These are phyloP conservation scores for Xylaria sp. DNA, from an alignment of 2,329 filamentous ascomycete species.

Conservation along the genomic window DNA sequence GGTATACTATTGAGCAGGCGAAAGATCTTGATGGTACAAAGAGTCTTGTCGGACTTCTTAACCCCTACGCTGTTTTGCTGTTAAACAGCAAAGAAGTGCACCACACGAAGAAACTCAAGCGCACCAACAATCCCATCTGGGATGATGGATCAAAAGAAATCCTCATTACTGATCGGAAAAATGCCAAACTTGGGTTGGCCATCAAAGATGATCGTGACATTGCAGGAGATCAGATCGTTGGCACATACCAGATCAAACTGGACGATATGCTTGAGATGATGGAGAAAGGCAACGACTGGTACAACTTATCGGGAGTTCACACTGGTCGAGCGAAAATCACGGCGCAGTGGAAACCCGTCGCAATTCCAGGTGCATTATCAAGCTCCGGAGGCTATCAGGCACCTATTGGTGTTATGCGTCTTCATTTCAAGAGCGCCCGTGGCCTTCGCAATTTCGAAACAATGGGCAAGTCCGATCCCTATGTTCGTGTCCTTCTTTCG, in stretches of 20 bases:
- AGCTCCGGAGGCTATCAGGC: slow-evolving; percentile 90
- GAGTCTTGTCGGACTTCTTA: slow-evolving; percentile 90
- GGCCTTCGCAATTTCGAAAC: slow-evolving; percentile 93
- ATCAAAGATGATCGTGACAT: slow-evolving; percentile 97
- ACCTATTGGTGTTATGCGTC: slow-evolving; percentile 92
- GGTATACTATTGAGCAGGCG: slow-evolving; percentile 93
- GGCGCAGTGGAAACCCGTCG: slow-evolving; percentile 95
- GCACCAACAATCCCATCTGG: slow-evolving; percentile 98
- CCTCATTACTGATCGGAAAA: slow-evolving; percentile 92
- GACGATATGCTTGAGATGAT: slow-evolving; percentile 92
- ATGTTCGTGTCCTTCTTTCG: slow-evolving; percentile 87
- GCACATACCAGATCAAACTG: slow-evolving; percentile 94
- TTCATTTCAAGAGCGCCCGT: slow-evolving; percentile 87
- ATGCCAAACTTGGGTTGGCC: slow-evolving; percentile 87
- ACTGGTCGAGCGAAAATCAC: slow-evolving; percentile 89
- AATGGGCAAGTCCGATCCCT: slow-evolving; percentile 96
- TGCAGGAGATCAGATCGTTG: slow-evolving; percentile 82
- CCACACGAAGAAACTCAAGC: slow-evolving; percentile 90
- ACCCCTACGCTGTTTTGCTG: slow-evolving; percentile 87
- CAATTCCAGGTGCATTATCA: slow-evolving; percentile 79
- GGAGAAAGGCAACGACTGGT: slow-evolving; percentile 96
- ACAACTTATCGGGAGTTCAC: slow-evolving; percentile 83
- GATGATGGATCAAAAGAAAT: slow-evolving; percentile 93
- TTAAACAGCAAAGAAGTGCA: slow-evolving; percentile 94
- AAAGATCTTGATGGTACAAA: slow-evolving; percentile 95